Percentiles rank a stretch among this genome's conserved stretches.
These are phyloP conservation scores for Eutypella sp. DNA, from an alignment of 2,329 filamentous ascomycete genomes.

Conservation along the genomic window DNA sequence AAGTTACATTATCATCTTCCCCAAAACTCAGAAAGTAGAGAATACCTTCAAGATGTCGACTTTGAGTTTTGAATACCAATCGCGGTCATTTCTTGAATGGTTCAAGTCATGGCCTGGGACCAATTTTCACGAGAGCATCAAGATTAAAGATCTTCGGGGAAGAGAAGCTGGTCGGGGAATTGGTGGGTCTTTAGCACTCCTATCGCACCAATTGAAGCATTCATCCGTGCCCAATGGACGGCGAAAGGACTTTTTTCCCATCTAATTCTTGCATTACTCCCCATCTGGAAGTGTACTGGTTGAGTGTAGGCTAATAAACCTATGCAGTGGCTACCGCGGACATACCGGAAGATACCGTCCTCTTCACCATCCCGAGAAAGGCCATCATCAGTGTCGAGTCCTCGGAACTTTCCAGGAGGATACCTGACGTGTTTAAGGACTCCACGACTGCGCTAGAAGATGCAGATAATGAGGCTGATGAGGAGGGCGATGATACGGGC, in stretches of 20 bases:
- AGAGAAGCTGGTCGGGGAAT: slow-evolving; percentile 51
- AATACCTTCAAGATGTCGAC: slow-evolving; percentile 29
- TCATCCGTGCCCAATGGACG: too few relatives aligned
- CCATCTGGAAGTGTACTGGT: too few relatives aligned
- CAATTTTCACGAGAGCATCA: slow-evolving; percentile 47
- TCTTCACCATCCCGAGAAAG: slow-evolving; percentile 74
- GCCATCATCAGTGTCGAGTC: slow-evolving; percentile 69
- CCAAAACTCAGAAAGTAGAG: too few relatives aligned
- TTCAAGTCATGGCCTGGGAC: slow-evolving; percentile 48
- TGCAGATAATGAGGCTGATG: slow-evolving; percentile 33
- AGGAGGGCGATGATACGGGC: slow-evolving; percentile 25
- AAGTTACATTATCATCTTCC: too few relatives aligned
- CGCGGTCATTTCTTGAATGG: slow-evolving; percentile 47
- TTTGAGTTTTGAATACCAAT: slow-evolving; percentile 35
- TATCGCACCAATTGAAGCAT: background rate
- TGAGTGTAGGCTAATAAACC: slow-evolving; percentile 14
- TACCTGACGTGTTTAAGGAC: slow-evolving; percentile 48
- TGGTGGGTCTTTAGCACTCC: slow-evolving; percentile 29
- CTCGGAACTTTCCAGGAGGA: slow-evolving; percentile 57
- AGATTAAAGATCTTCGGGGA: slow-evolving; percentile 47
- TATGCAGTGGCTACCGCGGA: slow-evolving; percentile 61
- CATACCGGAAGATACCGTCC: slow-evolving; percentile 67
- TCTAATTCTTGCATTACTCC: too few relatives aligned
- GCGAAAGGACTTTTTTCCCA: too few relatives aligned
- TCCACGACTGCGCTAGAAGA: slow-evolving; percentile 28